phyloP scores from a whole-genome alignment of 1,284 basidiomycete genomes.

The Amylostereum areolatum region DNA sequence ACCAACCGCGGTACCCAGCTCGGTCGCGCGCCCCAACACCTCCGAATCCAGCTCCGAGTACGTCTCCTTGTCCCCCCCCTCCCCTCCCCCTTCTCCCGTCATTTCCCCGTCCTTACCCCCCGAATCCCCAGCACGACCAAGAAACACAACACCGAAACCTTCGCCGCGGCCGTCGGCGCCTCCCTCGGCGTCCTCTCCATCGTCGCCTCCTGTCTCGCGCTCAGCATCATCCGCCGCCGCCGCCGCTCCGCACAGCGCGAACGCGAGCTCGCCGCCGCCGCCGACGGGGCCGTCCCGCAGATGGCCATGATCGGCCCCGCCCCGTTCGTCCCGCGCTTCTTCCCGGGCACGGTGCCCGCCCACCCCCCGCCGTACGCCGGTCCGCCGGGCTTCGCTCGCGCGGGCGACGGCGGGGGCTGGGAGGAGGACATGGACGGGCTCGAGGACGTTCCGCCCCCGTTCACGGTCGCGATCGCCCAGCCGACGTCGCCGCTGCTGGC shows the following conservation, averaged over 20 bases:
- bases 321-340: slow-evolving; percentile 48
- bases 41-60: no score
- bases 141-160: slow-evolving; percentile 39
- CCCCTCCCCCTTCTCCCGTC: slow-evolving; percentile 3
- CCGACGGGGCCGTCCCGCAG: slow-evolving; percentile 22
- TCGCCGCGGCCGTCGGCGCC: slow-evolving; percentile 46
- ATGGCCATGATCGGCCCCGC: slow-evolving; percentile 32
- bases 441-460: slow-evolving; percentile 7
- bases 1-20: no score
- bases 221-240: slow-evolving; percentile 46
- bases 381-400: not conserved
- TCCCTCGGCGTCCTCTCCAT: slow-evolving; percentile 43
- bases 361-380: slow-evolving; percentile 29
- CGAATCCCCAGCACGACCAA: slow-evolving; percentile 11
- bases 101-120: slow-evolving; percentile 6
- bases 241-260: slow-evolving; percentile 32
- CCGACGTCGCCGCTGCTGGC: slow-evolving; percentile 6
- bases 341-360: slow-evolving; percentile 40
- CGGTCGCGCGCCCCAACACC: no score
- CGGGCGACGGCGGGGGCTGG: not conserved
- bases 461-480: slow-evolving; percentile 6
- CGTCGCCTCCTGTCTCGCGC: slow-evolving; percentile 38
- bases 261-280: slow-evolving; percentile 15
- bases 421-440: not conserved
- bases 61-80: no score